phyloP scores from a whole-genome alignment of 441 rosid genomes.

The Gossypium davidsonii region DNA sequence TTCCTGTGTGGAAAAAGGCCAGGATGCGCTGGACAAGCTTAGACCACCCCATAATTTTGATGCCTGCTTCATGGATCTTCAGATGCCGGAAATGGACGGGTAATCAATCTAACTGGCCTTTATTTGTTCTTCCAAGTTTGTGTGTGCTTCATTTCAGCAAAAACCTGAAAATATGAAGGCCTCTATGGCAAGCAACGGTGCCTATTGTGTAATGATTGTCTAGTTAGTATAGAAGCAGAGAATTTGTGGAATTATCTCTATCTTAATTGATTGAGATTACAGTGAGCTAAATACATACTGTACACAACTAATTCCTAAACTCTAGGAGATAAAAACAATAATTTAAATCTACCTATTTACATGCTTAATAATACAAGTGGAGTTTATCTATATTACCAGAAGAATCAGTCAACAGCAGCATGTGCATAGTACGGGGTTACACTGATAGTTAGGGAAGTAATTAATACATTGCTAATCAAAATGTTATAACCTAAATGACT shows the following conservation, averaged over 20 bases:
- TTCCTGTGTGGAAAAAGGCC: conserved; percentile 79
- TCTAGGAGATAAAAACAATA: no score
- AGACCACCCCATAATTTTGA: conserved; percentile 77
- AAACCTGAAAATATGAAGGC: neutral
- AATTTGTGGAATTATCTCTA: no score
- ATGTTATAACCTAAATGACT: neutral
- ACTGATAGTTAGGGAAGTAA: neutral
- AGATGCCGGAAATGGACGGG: conserved; percentile 99
- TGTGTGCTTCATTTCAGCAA: neutral
- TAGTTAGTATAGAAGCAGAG: no score
- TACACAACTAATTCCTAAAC: no score
- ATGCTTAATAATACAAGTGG: no score
- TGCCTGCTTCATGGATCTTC: conserved; percentile 96
- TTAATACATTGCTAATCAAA: neutral
- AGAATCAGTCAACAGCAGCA: no score
- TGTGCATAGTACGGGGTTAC: no score
- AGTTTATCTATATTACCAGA: no score
- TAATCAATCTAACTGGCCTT: conserved; percentile 23
- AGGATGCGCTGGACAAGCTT: conserved; percentile 57
- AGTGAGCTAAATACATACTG: no score
- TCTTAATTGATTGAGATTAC: no score
- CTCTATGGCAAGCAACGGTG: neutral
- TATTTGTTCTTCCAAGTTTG: neutral
- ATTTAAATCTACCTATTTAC: no score
- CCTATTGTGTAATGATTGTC: neutral